Percentiles rank a stretch among this genome's conserved stretches.
phyloP scores from a whole-genome alignment of 2,329 filamentous ascomycete genomes.

The Microsporum audouinii region DNA sequence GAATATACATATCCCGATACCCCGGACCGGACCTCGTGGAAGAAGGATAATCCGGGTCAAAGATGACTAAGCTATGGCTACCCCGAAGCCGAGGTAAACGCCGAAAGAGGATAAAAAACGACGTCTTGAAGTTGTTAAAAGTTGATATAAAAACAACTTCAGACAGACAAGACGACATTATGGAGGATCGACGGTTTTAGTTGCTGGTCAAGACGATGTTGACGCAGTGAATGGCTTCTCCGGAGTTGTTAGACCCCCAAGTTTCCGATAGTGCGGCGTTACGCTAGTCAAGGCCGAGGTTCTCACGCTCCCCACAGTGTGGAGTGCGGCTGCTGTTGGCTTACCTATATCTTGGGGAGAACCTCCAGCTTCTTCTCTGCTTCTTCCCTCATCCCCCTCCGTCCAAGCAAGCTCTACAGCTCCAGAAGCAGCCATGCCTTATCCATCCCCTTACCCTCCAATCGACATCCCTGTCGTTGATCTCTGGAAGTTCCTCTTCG shows the following conservation, averaged over 20 bases:
- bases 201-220: neutral
- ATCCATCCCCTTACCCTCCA: conserved; percentile 52
- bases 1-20: neutral
- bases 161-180: neutral
- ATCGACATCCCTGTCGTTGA: conserved; percentile 63
- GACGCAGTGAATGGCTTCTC: neutral
- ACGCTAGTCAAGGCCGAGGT: neutral
- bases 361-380: neutral
- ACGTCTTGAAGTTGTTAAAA: neutral
- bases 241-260: neutral
- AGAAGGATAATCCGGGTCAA: neutral
- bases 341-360: neutral
- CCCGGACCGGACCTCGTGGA: neutral
- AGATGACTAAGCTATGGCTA: neutral
- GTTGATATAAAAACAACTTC: neutral
- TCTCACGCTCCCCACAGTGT: neutral
- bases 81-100: neutral
- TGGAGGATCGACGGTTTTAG: neutral
- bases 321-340: neutral
- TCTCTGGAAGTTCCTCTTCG: conserved; percentile 68
- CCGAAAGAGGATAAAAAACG: neutral
- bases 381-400: neutral
- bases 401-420: neutral
- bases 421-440: conserved; percentile 47
- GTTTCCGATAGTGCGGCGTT: neutral